Conservation (phyloP, 2,329 filamentous ascomycete genomes). For the Pezicula radicicola region DNA sequence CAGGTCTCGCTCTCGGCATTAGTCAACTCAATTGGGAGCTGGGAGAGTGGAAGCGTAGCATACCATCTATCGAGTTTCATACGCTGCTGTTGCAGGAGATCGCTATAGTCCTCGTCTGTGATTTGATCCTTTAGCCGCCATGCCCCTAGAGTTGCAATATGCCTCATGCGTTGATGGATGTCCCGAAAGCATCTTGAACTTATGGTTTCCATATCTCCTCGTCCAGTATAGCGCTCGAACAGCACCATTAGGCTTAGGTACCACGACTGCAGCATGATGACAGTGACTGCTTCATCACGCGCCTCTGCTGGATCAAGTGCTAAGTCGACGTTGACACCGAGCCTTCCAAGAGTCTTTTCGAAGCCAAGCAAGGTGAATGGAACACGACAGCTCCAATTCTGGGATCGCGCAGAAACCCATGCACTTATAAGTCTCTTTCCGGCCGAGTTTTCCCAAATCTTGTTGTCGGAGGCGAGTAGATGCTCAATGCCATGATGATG, state of each 20-base stretch:
- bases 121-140: not conserved
- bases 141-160: not conserved
- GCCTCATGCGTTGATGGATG: not conserved
- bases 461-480: not conserved
- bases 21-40: not conserved
- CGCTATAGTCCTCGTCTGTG: not conserved
- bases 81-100: not conserved
- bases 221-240: slow-evolving; percentile 3
- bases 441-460: not conserved
- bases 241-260: not conserved
- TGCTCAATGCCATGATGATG: slow-evolving; percentile 4
- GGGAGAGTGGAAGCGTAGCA: not conserved
- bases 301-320: not conserved
- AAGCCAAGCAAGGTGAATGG: slow-evolving; percentile 1
- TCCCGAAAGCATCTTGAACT: not conserved
- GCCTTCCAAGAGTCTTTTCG: not conserved
- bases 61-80: not conserved
- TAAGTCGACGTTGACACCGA: not conserved
- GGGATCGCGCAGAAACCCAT: not conserved
- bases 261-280: slow-evolving; percentile 1
- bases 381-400: slow-evolving; percentile 2
- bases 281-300: not conserved
- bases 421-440: not conserved
- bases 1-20: not conserved
- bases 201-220: slow-evolving; percentile 3